These are phyloP conservation scores for Phytophthora cajani DNA, from an alignment of 352 stramenopile species.

Conservation along the genomic window DNA sequence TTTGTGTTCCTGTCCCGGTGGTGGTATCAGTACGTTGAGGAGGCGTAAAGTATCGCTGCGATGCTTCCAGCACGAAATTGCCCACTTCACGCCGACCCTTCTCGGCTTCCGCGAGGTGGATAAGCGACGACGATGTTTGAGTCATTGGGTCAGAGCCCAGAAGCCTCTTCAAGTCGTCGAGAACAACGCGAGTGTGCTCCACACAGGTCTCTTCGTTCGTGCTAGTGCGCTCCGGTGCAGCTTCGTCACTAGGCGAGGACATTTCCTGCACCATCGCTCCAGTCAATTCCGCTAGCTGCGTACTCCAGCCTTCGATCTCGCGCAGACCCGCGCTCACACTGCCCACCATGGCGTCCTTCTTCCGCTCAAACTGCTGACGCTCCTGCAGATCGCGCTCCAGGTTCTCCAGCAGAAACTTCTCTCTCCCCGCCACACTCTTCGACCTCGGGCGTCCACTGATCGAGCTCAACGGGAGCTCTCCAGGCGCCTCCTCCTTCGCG, in stretches of 20 bases:
- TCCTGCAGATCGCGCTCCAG: conserved; percentile 50
- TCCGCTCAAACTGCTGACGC: conserved; percentile 33
- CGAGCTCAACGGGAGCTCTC: conserved; percentile 20
- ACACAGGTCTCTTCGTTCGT: conserved; percentile 24
- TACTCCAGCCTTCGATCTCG: conserved; percentile 52
- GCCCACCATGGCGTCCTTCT: conserved; percentile 26
- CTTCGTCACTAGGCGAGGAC: conserved; percentile 17
- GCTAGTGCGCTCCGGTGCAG: conserved; percentile 24
- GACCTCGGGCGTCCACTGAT: conserved; percentile 35
- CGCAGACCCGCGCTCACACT: conserved; percentile 32
- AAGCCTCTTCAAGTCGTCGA: conserved; percentile 48
- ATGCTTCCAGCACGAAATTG: conserved; percentile 52
- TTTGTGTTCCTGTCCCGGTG: neutral
- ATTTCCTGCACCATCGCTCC: conserved; percentile 48
- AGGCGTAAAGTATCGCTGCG: conserved; percentile 41
- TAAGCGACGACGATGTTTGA: conserved; percentile 59
- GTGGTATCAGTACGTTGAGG: neutral
- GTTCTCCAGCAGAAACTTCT: conserved; percentile 53
- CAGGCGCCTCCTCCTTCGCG: conserved; percentile 2
- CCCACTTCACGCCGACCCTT: conserved; percentile 64
- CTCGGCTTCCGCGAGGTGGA: conserved; percentile 54
- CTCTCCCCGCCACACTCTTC: conserved; percentile 30
- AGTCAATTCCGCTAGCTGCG: conserved; percentile 35
- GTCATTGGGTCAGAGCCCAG: conserved; percentile 50
- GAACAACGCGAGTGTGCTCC: conserved; percentile 36